Percentiles rank a stretch among this genome's conserved stretches.
phyloP scores from a whole-genome alignment of 768 basidiomycete species.

The Macrolepiota dolichaula region DNA sequence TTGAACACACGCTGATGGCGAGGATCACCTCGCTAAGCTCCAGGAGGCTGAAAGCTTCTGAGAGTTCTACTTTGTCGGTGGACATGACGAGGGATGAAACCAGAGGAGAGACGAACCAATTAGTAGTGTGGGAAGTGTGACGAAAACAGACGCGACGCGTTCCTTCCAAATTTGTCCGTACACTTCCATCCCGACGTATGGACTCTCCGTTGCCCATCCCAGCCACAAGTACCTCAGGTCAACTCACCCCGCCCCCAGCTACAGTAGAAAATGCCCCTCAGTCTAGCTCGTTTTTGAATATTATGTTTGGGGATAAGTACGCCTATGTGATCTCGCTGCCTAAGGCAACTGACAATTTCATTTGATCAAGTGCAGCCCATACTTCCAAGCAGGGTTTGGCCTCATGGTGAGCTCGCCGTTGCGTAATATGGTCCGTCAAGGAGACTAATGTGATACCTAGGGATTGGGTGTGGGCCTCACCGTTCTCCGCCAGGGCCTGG shows the following conservation, averaged over 20 bases:
- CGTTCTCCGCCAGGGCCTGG: slow-evolving; percentile 64
- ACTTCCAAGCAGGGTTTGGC: slow-evolving; percentile 97
- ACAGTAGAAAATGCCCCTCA: slow-evolving; percentile 14
- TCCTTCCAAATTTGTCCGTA: slow-evolving; percentile 7
- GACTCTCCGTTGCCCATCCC: background rate
- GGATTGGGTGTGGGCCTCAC: slow-evolving; percentile 88
- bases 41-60: slow-evolving; percentile 38
- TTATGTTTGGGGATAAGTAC: slow-evolving; percentile 64
- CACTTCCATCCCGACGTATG: background rate
- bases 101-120: background rate
- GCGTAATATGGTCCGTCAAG: background rate
- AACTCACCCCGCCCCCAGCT: slow-evolving; percentile 9
- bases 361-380: slow-evolving; percentile 67
- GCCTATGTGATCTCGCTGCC: slow-evolving; percentile 23
- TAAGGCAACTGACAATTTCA: slow-evolving; percentile 10
- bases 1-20: background rate
- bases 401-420: slow-evolving; percentile 66
- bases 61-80: slow-evolving; percentile 13
- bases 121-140: slow-evolving; percentile 10
- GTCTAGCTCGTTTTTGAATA: slow-evolving; percentile 27
- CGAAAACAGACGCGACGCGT: slow-evolving; percentile 18
- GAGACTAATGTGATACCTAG: slow-evolving; percentile 36
- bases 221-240: background rate
- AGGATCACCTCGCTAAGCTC: slow-evolving; percentile 50
- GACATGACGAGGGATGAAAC: slow-evolving; percentile 1